phyloP scores from a whole-genome alignment of 768 basidiomycete species.

The Pleurotus cornucopiae region DNA sequence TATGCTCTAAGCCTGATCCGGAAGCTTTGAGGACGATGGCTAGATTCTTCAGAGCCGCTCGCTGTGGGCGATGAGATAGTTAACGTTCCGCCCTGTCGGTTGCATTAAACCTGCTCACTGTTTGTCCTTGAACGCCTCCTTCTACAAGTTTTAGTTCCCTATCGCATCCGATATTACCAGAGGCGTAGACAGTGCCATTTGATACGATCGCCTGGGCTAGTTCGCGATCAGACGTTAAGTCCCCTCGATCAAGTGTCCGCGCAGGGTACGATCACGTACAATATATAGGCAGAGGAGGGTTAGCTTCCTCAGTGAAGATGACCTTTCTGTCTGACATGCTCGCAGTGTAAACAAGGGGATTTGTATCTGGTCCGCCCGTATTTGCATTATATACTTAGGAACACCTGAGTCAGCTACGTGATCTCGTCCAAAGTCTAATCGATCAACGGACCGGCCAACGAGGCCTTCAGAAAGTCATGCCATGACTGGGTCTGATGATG shows the following conservation, averaged over 20 bases:
- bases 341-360: background rate
- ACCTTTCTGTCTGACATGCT: conserved; percentile 17
- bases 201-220: conserved; percentile 37
- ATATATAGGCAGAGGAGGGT: conserved; percentile 31
- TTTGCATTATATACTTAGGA: too few relatives aligned
- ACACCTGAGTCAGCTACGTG: conserved; percentile 7
- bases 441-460: conserved; percentile 23
- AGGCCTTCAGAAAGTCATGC: conserved; percentile 19
- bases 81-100: background rate
- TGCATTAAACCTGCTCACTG: conserved; percentile 18
- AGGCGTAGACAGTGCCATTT: conserved; percentile 29
- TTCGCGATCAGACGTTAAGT: background rate
- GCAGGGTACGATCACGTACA: conserved; percentile 19
- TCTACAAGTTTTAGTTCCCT: conserved; percentile 28
- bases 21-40: conserved; percentile 34
- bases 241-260: background rate
- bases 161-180: conserved; percentile 34
- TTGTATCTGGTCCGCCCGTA: too few relatives aligned
- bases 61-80: conserved; percentile 16
- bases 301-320: conserved; percentile 25
- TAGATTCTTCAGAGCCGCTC: conserved; percentile 35
- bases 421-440: background rate
- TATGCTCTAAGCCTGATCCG: conserved; percentile 35
- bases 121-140: conserved; percentile 30
- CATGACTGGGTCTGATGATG: too few relatives aligned